Base-by-base conservation (phyloP, 306 rosid genomes). In the Cicer pinnatifidum region DNA sequence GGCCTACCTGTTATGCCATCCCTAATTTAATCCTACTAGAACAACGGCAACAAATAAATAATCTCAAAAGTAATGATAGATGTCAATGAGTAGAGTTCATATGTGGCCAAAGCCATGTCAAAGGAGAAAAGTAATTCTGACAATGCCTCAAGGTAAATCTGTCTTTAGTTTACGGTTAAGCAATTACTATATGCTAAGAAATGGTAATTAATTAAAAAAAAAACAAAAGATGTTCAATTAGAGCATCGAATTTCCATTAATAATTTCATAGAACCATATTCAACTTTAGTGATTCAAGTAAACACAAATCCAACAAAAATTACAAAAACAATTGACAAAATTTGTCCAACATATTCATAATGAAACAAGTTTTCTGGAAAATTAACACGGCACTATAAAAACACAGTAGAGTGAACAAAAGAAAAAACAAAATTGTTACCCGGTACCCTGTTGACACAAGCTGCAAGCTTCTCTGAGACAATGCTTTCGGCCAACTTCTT, bases 381-480 rank as follows among this genome's bases (percentile, higher is more conserved):
- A 1, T 20, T 3, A 56, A 56, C 12, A 23, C 13, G 5, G 37
- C 52, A 17, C 19, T 7, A 35, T 1, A 74, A 38, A 43, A 19
- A 38, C 44, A 17, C 6, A 19, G 37, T 43, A 48, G 17, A 45
- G 12, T 37, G 54, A 10, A 9, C 4, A 68, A n/a, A 48, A 69
- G 1, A 76, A 11, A 17, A 17, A 70, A 11, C 5, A 12, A 69
- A 82, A 53, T n/a, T 19, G 60, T 71, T 80, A 91, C 97, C 97
- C 0, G 99, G 96, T 17, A 94, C 86, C 76, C 89, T 80, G 77
- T 94, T 94, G 12, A 91, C 97, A 82, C 97, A 94, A 46, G 99
- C 99, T 37, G 99, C 99, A 81, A 94, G 97, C 77, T 86, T 90
- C 79, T 94, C 99, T 51, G 45, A 81, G 61, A 91, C 97, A 71